Conservation (phyloP, 192 early-diverging fungal genomes). For the Diversispora eburnea region DNA sequence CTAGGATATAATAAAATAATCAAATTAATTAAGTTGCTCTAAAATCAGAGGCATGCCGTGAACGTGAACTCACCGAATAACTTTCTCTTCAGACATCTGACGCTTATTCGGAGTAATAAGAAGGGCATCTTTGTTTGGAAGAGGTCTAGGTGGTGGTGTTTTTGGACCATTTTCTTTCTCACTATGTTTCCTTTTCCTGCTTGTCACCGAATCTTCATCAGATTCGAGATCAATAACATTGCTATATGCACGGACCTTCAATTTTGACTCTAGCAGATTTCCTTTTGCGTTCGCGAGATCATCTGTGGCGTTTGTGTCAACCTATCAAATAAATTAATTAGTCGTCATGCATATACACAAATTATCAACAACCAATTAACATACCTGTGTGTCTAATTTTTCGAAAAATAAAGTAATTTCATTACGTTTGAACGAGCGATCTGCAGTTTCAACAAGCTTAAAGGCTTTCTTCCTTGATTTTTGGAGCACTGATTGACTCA, state of each 20-base stretch:
- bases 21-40: too few relatives aligned
- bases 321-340: slow-evolving; percentile 16
- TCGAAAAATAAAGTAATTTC: slow-evolving; percentile 30
- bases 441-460: slow-evolving; percentile 21
- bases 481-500: slow-evolving; percentile 17
- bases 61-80: too few relatives aligned
- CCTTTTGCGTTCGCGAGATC: slow-evolving; percentile 18
- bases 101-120: too few relatives aligned
- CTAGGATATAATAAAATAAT: too few relatives aligned
- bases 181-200: slow-evolving; percentile 11
- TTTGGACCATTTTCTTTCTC: slow-evolving; percentile 9
- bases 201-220: neutral
- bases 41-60: too few relatives aligned
- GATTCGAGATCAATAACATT: slow-evolving; percentile 10
- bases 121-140: neutral
- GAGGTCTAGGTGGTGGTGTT: neutral
- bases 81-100: too few relatives aligned
- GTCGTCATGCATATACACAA: slow-evolving; percentile 18
- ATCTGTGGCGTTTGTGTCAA: neutral
- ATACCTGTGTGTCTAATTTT: slow-evolving; percentile 24
- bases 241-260: neutral
- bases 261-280: slow-evolving; percentile 2
- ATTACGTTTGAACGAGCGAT: slow-evolving; percentile 22
- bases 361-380: slow-evolving; percentile 22
- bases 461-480: slow-evolving; percentile 23